These are phyloP conservation scores for Cyclotella baltica DNA, from an alignment of 108 stramenopile species.

Conservation along the genomic window DNA sequence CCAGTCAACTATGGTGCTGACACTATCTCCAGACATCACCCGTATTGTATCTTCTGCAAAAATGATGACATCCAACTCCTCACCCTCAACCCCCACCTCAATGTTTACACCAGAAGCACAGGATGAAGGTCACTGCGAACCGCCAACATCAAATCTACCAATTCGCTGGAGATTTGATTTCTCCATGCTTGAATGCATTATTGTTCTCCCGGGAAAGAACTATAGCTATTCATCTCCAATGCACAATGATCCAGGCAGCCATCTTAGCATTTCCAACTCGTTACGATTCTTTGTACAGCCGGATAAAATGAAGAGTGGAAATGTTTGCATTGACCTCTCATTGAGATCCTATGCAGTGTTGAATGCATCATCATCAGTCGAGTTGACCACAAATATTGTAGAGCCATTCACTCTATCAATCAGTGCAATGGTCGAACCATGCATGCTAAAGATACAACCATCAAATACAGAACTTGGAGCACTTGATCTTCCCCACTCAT, in stretches of 20 bases:
- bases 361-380: neutral
- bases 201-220: slow-evolving; percentile 47
- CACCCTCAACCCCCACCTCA: neutral
- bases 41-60: neutral
- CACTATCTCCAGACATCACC: neutral
- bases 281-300: slow-evolving; percentile 24
- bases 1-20: slow-evolving; percentile 1
- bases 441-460: neutral
- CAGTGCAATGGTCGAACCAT: neutral
- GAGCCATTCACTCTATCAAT: slow-evolving; percentile 1
- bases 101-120: neutral
- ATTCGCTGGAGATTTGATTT: slow-evolving; percentile 62
- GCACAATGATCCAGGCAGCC: slow-evolving; percentile 30
- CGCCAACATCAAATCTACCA: neutral
- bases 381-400: neutral
- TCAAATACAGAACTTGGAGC: neutral
- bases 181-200: slow-evolving; percentile 29
- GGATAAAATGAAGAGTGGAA: slow-evolving; percentile 5
- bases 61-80: neutral
- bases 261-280: slow-evolving; percentile 42
- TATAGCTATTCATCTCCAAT: slow-evolving; percentile 21
- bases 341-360: neutral
- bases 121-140: neutral
- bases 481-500: neutral
- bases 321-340: slow-evolving; percentile 1